Base-by-base conservation (phyloP, 1,139 yeast genomes). In the Saccharomyces hybrid region DNA sequence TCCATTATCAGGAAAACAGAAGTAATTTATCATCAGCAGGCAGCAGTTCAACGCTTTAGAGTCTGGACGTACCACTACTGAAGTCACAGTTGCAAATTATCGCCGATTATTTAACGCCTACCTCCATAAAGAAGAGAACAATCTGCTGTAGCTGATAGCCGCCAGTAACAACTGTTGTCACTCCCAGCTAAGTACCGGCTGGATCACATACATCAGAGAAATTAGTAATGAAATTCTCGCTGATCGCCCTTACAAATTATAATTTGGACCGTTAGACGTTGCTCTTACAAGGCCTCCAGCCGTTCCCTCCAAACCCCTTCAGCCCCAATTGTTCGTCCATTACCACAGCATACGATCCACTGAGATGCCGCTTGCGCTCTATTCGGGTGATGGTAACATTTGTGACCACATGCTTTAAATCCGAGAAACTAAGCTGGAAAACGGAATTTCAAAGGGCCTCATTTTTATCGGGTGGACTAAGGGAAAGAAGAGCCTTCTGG, bases 401-500 rank as follows among this genome's bases (percentile, higher is more conserved):
- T 19, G 42, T 38, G 23, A n/a, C 23, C 13, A 16, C 23, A 14
- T 38, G 42, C 42, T 38, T 38, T 38, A 38, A 14, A 16, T 38
- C 42, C 42, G 42, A 38, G 42, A 38, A 14, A 38, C 25, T 38
- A 16, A 14, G 42, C 42, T 38, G 11, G 13, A 14, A 38, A 38
- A 38, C 42, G 42, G 42, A 38, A 38, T 38, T 38, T 38, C 42
- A 16, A 38, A 38, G 42, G 42, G 42, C 42, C 42, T 11, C 42
- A 38, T 38, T 38, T 38, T 38, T 38, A 38, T 38, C 42, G 42
- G 42, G 42, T 38, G 42, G 42, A 38, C 42, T 38, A 38, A 11
- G 42, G 23, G 42, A 38, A 38, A 19, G 42, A 38, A 38, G 13
- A 38, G 42, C 42, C 42, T 38, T 38, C 42, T 38, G 42, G 42